Percentiles rank a stretch among this genome's conserved stretches.
These are phyloP conservation scores for Leishmania lainsoni DNA, from an alignment of 208 protist species.

Conservation along the genomic window DNA sequence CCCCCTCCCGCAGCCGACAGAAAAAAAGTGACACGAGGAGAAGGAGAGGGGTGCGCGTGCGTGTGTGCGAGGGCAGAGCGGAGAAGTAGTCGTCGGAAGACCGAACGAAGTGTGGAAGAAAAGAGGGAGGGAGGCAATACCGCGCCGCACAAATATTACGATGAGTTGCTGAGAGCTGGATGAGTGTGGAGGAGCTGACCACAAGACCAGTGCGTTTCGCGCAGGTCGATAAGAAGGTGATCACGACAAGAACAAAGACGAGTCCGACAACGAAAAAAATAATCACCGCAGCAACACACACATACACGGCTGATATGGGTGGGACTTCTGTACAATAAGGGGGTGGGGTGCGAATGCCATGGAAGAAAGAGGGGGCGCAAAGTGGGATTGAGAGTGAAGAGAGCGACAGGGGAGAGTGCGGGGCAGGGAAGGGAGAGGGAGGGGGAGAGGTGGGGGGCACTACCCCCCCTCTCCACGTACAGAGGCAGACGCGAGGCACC, in stretches of 20 bases:
- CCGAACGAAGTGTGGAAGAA: background rate
- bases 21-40: no score
- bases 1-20: no score
- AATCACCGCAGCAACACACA: background rate
- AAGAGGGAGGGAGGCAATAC: background rate
- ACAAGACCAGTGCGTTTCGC: background rate
- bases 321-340: background rate
- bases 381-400: background rate
- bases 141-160: background rate
- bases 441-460: background rate
- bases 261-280: background rate
- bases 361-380: background rate
- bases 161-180: background rate
- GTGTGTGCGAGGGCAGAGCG: no score
- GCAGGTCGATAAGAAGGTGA: background rate
- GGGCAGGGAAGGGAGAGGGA: conserved; percentile 8
- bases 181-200: background rate
- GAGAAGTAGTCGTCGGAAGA: no score
- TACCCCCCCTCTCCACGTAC: background rate
- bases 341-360: background rate
- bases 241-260: background rate
- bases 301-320: background rate
- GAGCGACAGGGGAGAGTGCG: background rate
- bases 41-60: no score
- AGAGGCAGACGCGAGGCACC: background rate